Base-by-base conservation (phyloP, 2,329 filamentous ascomycete species). In the Arthrobotrys pseudoclavata region DNA sequence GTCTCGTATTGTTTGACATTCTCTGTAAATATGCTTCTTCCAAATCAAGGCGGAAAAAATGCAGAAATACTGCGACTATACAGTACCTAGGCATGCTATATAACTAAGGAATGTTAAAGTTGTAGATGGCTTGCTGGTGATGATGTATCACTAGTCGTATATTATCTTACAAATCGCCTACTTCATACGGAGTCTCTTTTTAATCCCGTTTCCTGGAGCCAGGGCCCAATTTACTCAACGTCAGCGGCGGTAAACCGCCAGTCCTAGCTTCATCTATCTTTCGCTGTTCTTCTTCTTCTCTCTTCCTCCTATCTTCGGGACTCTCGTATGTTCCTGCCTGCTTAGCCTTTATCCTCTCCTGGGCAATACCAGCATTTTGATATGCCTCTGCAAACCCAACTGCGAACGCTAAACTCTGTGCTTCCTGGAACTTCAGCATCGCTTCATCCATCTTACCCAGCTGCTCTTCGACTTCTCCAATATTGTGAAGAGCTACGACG, bases 391-490 rank as follows among this genome's bases (percentile, higher is more conserved):
- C 85, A 40, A 88, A 82, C 2, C 57, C 34, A 31, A 77, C 61
- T 13, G 83, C 84, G 77, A 85, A 85, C 1, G 86, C 85, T 40
- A 95, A 83, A 20, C 86, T 86, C 67, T 89, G 87, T 9, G 92
- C 91, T 82, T 96, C 88, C 67, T 87, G 85, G 82, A 92, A 97
- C 82, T 88, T 88, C 80, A 86, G 87, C 81, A 87, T 87, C 1
- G 95, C 94, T 80, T 91, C 87, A 3, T 85, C 85, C 0, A 86
- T 81, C 80, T 92, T 87, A 0, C 91, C 91, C 76, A 90, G 84
- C 88, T 96, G 90, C 80, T 92, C 89, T 0, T 92, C 91, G 80
- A 97, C 91, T 81, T 96, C 92, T 24, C 90, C 95, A 66, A 97
- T 88, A 82, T 96, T 97, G 83, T 93, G 92, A n/a, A 92, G 89